phyloP scores from a whole-genome alignment of 352 stramenopile genomes.

The Globisporangium spinosum region DNA sequence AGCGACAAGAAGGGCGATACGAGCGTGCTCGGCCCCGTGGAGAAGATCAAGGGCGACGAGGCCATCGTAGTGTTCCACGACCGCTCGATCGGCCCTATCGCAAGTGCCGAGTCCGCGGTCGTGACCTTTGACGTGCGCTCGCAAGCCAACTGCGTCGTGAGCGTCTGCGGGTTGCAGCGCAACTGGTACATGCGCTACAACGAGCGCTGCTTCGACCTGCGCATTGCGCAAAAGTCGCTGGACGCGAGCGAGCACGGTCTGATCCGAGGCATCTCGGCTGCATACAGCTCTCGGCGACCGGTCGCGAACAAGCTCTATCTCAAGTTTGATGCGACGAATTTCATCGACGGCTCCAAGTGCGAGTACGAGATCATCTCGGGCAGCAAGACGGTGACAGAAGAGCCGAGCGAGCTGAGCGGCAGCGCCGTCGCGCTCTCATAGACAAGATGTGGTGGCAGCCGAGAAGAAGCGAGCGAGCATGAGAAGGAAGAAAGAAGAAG shows the following conservation, averaged over 20 bases:
- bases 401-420: slow-evolving; percentile 1
- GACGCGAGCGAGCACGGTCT: slow-evolving; percentile 52
- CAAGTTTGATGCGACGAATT: slow-evolving; percentile 77
- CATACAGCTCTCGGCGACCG: slow-evolving; percentile 43
- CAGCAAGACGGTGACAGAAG: slow-evolving; percentile 44
- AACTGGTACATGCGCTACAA: slow-evolving; percentile 63
- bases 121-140: slow-evolving; percentile 73
- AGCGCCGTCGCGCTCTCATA: slow-evolving; percentile 11
- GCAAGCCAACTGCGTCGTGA: slow-evolving; percentile 68
- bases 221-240: slow-evolving; percentile 58
- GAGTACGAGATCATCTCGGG: slow-evolving; percentile 67
- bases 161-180: slow-evolving; percentile 52
- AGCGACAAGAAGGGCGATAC: slow-evolving; percentile 18
- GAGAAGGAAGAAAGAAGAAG: not conserved
- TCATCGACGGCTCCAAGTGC: slow-evolving; percentile 63
- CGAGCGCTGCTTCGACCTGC: slow-evolving; percentile 72
- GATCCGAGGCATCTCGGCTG: slow-evolving; percentile 65
- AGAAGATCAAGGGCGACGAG: slow-evolving; percentile 60
- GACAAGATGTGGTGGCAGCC: too few relatives aligned
- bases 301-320: slow-evolving; percentile 68
- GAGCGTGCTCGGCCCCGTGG: slow-evolving; percentile 31
- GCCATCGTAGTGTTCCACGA: slow-evolving; percentile 75
- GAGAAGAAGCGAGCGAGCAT: not conserved
- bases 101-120: slow-evolving; percentile 48
- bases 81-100: slow-evolving; percentile 25